phyloP scores from a whole-genome alignment of 2,329 filamentous ascomycete species.

The Beauveria brongniartii region DNA sequence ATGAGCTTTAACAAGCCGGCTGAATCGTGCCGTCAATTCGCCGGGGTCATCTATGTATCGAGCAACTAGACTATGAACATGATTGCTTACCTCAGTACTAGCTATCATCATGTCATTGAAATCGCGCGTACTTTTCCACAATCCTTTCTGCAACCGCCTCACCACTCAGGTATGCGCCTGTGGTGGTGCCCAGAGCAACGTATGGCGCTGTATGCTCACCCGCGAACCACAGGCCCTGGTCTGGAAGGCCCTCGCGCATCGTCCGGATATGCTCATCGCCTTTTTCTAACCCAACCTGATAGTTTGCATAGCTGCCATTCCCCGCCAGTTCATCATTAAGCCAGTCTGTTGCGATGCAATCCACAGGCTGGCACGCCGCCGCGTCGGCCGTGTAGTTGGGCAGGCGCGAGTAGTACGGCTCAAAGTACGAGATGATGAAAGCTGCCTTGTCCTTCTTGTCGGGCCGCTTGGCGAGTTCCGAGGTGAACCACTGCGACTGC shows the following conservation, averaged over 20 bases:
- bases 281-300: conserved; percentile 63
- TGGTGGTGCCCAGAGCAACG: conserved; percentile 78
- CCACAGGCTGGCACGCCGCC: conserved; percentile 52
- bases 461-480: conserved; percentile 31
- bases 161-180: conserved; percentile 87
- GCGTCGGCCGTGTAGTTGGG: conserved; percentile 53
- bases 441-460: conserved; percentile 40
- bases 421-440: conserved; percentile 58
- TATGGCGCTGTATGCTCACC: conserved; percentile 90
- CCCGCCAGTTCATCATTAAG: conserved; percentile 70
- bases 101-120: neutral
- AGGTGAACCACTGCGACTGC: conserved; percentile 48
- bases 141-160: conserved; percentile 66
- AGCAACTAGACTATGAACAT: too few relatives aligned
- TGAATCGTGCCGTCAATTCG: too few relatives aligned
- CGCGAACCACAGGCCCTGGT: conserved; percentile 71
- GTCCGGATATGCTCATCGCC: conserved; percentile 64
- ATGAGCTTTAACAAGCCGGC: too few relatives aligned
- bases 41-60: too few relatives aligned
- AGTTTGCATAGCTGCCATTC: conserved; percentile 77
- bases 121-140: conserved; percentile 41
- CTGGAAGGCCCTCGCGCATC: conserved; percentile 55
- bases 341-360: conserved; percentile 68
- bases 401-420: conserved; percentile 69
- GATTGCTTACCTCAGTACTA: neutral